Conservation (phyloP, 495 filamentous ascomycete genomes). For the Aspergillus baeticus region DNA sequence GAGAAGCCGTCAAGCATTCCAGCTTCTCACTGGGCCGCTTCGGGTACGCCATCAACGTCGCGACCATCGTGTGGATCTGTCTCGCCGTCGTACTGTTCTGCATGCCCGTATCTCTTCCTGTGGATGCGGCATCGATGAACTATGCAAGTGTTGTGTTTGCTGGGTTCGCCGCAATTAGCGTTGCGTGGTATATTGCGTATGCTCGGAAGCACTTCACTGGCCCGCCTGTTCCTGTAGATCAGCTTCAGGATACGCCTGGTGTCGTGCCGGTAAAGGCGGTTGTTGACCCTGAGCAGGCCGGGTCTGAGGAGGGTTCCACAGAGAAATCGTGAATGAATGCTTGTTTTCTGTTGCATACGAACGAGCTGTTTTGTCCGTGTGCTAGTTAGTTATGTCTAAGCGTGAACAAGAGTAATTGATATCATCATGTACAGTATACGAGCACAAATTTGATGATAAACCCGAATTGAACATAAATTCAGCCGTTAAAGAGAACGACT, state of each 20-base stretch:
- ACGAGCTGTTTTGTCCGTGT: background rate
- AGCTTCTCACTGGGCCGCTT: constrained; percentile 51
- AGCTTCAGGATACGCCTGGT: constrained; percentile 29
- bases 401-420: too few species aligned
- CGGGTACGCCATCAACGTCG: constrained; percentile 51
- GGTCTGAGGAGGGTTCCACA: constrained; percentile 20
- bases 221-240: constrained; percentile 53
- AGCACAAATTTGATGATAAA: too few species aligned
- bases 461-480: too few species aligned
- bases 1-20: constrained; percentile 45
- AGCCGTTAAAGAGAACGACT: too few species aligned
- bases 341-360: too few species aligned
- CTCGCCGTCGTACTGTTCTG: constrained; percentile 54
- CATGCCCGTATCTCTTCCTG: constrained; percentile 54
- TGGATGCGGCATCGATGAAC: constrained; percentile 49
- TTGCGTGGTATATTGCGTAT: constrained; percentile 67
- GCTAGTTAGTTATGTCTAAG: too few species aligned
- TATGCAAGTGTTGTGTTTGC: constrained; percentile 66
- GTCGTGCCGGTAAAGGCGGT: constrained; percentile 38
- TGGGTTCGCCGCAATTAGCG: constrained; percentile 53
- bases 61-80: constrained; percentile 50
- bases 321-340: constrained; percentile 22
- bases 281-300: constrained; percentile 20
- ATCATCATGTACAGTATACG: too few species aligned
- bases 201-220: constrained; percentile 70